Evolutionary conservation across 2,329 filamentous ascomycete genomes (phyloP), one percentile per base, ranked within the genome.

Genomic region (Botrytis deweyae): DNA sequence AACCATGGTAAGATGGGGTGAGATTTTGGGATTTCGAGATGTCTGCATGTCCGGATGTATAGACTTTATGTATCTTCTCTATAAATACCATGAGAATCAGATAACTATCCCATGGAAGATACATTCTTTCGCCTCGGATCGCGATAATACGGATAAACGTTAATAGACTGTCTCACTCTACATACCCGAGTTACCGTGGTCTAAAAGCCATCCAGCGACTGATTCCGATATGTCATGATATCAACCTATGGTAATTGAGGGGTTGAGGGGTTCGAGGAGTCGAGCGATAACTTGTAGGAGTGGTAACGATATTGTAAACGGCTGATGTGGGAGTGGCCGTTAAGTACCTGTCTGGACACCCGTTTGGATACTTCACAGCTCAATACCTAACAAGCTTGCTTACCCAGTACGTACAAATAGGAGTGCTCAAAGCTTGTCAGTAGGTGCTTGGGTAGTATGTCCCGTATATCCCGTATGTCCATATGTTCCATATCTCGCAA

Each of bases 151-250:
- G 38, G 49, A 69, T 22, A 58, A 58, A 52, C 22, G 65, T 33
- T 36, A 36, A n/a, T 52, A 25, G 18, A 20, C 25, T 38, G 7
- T 38, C 20, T 36, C 42, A n/a, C 22, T 46, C 42, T 52, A n/a
- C 33, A 55, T 55, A 70, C 16, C 67, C 52, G 77, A 70, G 70
- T 77, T 74, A 75, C 76, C 76, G 75, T 75, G 66, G 44, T 63
- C 33, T 14, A 40, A 20, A 61, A 62, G 33, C 59, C 16, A 25
- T 16, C 59, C 18, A 40, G 10, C 59, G 59, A 38, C 59, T 16
- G 59, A 16, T 62, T 62, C 59, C 59, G 59, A 38, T 4, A 22
- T 38, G 40, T 38, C 59, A 16, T 40, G 59, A 55, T n/a, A 22
- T 62, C 22, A 38, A 38, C 38, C 22, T n/a, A 55, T 55, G 12